Evolutionary conservation across 441 rosid genomes (phyloP).

Genomic region (Syzygium malaccense): DNA sequence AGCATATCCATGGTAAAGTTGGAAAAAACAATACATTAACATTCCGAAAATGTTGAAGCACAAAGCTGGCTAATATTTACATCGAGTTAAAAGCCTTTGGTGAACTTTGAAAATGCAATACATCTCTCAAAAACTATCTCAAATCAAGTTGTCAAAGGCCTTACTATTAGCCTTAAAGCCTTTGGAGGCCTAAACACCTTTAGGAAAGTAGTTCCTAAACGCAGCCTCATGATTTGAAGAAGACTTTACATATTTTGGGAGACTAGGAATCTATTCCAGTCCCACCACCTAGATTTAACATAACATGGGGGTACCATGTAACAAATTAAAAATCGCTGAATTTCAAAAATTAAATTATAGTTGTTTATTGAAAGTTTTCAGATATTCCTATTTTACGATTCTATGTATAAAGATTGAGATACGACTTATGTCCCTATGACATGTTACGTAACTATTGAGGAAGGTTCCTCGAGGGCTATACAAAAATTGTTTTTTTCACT

Average conservation of each 20-base stretch:
- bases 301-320: background rate
- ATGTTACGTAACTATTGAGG: background rate
- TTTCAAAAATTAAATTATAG: background rate
- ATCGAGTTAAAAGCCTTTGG: background rate
- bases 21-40: background rate
- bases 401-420: background rate
- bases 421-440: background rate
- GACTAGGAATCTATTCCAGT: background rate
- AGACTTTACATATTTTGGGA: background rate
- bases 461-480: background rate
- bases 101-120: background rate
- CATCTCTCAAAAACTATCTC: background rate
- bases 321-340: background rate
- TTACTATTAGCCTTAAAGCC: background rate
- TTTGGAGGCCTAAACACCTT: background rate
- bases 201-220: background rate
- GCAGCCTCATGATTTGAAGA: background rate
- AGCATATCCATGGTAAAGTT: rapidly evolving
- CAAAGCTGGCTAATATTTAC: background rate
- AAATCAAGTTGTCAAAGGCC: background rate
- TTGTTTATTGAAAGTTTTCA: background rate
- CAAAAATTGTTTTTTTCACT: background rate
- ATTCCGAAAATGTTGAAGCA: background rate
- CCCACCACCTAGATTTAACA: background rate
- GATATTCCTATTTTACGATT: background rate